Percentiles rank a stretch among this genome's conserved stretches.
Evolutionary conservation across 306 rosid species (phyloP).

Genomic region (Cucurbita maxima): DNA sequence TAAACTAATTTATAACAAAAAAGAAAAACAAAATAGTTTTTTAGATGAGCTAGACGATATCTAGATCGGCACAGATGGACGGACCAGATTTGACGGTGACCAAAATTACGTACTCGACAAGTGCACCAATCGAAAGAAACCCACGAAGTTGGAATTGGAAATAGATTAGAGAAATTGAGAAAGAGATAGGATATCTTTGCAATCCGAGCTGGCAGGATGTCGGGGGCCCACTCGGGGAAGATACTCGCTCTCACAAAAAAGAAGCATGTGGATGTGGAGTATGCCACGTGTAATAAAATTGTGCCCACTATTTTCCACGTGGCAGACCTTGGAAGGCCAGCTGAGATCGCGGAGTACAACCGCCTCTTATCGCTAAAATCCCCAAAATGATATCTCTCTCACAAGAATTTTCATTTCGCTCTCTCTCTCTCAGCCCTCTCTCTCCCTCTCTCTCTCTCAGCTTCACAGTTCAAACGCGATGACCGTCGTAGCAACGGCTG

Average conservation of each 20-base stretch:
- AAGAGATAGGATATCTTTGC: constrained; percentile 23
- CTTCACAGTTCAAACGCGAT: constrained; percentile 34
- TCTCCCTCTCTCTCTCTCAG: constrained; percentile 1
- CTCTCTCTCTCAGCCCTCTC: neutral
- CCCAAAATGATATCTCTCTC: constrained; percentile 8
- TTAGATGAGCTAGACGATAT: too few species aligned
- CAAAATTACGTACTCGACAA: neutral
- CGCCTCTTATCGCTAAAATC: constrained; percentile 58
- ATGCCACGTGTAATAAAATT: constrained; percentile 26
- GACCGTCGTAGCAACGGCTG: constrained; percentile 68
- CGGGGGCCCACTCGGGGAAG: constrained; percentile 23
- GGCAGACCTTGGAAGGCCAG: constrained; percentile 36
- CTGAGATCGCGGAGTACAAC: constrained; percentile 52
- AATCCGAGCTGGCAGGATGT: constrained; percentile 49
- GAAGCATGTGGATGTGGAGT: constrained; percentile 38
- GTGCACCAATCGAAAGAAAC: neutral
- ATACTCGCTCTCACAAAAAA: neutral
- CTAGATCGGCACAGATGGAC: neutral
- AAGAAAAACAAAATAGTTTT: too few species aligned
- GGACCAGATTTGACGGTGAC: neutral
- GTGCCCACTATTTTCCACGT: constrained; percentile 37
- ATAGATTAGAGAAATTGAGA: neutral
- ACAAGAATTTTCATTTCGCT: neutral
- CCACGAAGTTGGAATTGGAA: neutral
- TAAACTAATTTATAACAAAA: too few species aligned